Evolutionary conservation across 1,284 basidiomycete species (phyloP), one percentile per base, ranked within the genome.

Genomic region (Ganoderma sp.): DNA sequence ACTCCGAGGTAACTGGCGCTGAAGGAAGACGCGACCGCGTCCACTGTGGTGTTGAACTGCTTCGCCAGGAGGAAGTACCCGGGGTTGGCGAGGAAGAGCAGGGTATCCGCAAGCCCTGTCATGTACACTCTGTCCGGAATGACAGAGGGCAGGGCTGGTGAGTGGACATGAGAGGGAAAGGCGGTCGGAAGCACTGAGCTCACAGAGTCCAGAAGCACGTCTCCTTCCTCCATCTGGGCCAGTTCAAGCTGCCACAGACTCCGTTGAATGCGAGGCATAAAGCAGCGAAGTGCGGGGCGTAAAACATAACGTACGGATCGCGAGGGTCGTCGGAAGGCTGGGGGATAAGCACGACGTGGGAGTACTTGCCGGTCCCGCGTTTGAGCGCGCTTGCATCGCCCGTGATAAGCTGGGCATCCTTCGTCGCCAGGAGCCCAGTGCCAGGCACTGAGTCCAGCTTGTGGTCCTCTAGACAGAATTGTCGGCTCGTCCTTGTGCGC

Each of bases 151-250:
- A 39, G 37, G 37, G 37, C 37, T 39, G 37, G 10, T 39, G 37
- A 37, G 37, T 37, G 37, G 37, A 37, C 6, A 37, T 37, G 9
- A 37, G 37, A 37, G 37, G 37, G 15, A 19, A 19, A 37, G 7
- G 12, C 6, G 37, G 2, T 1, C 37, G 6, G 37, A 37, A 1
- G 37, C 6, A 3, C 0, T n/a, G n/a, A n/a, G 70, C 77, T 54
- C 65, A 82, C 80, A 83, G 69, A 6, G 81, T 80, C 81, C 81
- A 82, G 71, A 84, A 84, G 66, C 81, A 82, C 1, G 79, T 78
- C 66, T 84, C 82, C 64, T 84, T 84, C 75, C 81, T 83, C 82
- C 82, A 84, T 57, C 72, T 69, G 3, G 82, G 81, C 83, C 83
- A 84, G 66, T 84, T 83, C 57, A 84, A 67, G 10, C 82, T 83